phyloP scores from a whole-genome alignment of 306 rosid species.

The Castanopsis chinensis region DNA sequence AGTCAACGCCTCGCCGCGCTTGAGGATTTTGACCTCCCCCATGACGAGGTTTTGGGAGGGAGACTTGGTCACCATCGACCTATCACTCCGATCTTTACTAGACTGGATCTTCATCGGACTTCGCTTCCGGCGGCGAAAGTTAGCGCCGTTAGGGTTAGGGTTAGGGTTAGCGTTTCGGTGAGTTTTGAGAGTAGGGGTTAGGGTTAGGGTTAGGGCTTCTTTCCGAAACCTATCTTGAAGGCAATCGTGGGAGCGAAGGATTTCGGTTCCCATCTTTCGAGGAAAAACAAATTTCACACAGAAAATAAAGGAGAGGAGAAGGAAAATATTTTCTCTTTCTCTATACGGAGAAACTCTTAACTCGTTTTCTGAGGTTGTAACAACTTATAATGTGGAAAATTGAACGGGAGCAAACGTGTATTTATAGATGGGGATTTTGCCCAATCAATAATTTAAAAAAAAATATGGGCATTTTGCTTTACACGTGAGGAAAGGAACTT shows the following conservation, averaged over 20 bases:
- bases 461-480: no score
- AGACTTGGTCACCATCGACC: slow-evolving; percentile 22
- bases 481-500: neutral
- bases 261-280: slow-evolving; percentile 47
- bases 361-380: no score
- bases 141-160: slow-evolving; percentile 4
- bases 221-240: slow-evolving; percentile 35
- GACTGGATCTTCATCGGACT: slow-evolving; percentile 33
- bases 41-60: slow-evolving; percentile 36
- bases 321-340: neutral
- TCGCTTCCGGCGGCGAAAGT: slow-evolving; percentile 52
- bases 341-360: neutral
- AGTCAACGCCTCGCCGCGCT: slow-evolving; percentile 61
- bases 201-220: slow-evolving; percentile 33
- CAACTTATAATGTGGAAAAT: no score
- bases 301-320: neutral
- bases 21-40: slow-evolving; percentile 81
- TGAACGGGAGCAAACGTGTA: no score
- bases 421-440: no score
- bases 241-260: slow-evolving; percentile 48
- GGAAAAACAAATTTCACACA: no score
- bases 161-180: neutral
- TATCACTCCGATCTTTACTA: slow-evolving; percentile 19
- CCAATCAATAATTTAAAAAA: no score
- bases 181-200: neutral